Evolutionary conservation across 2,329 filamentous ascomycete species (phyloP), one percentile per base, ranked within the genome.

Genomic region (Calonectria henricotiae): DNA sequence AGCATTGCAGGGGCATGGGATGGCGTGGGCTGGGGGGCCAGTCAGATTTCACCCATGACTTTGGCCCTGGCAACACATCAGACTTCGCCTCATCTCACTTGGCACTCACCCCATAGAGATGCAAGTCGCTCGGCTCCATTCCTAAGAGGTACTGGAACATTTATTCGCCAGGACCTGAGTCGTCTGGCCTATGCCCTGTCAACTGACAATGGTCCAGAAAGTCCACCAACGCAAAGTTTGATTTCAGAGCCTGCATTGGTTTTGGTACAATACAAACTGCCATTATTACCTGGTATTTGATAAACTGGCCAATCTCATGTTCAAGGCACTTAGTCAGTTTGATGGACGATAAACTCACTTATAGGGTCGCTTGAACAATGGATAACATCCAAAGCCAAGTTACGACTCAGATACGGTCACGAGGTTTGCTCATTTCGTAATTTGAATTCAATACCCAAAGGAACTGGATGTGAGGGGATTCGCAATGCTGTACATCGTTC

Each of bases 51-150:
- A 72, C 67, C 66, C 68, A 67, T 51, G 43, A 30, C 47, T 55
- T 23, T 37, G 32, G 61, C 35, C 62, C 68, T 46, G 27, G 66
- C 64, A 67, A 63, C 51, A 65, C 61, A 71, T 64, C 67, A 69
- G 63, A 71, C 70, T 60, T 71, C 70, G 67, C 68, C 64, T 70
- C 70, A 71, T 71, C 67, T 67, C 67, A 60, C 67, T 67, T 64
- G 49, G 49, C 58, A 61, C 58, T 71, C 67, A 23, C 63, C 66
- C 70, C 70, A 71, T 71, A 46, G 32, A 44, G 41, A 44, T 43
- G 63, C 47, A 51, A 49, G 39, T 58, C 17, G 54, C 44, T 67
- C 67, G 69, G 69, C 69, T 47, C 66, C 62, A 43, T 64, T 68
- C 69, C 65, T 65, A 58, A 58, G 63, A 60, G 32, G 67, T 15